Evolutionary conservation across 345 rosid genomes (phyloP).

Genomic region (Sisymbrium irio): DNA sequence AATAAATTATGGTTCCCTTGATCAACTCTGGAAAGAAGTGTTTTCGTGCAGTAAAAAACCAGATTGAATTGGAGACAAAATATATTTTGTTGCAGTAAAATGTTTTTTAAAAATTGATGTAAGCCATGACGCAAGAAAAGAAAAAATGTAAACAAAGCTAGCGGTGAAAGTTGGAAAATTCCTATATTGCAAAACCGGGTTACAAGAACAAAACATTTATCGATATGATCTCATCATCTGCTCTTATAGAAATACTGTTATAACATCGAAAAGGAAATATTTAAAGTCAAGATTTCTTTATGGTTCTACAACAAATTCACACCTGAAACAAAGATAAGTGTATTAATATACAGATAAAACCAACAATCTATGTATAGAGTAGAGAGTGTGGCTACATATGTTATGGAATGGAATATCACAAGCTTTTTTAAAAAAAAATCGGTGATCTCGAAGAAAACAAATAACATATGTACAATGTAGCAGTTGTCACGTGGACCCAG

Average conservation of each 20-base stretch:
- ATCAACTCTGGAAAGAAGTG: no score
- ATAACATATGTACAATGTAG: conserved; percentile 19
- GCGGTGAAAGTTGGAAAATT: no score
- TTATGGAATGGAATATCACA: background rate
- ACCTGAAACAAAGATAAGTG: background rate
- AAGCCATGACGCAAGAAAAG: no score
- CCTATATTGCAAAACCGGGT: no score
- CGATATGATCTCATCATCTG: no score
- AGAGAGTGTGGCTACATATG: background rate
- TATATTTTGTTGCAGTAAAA: no score
- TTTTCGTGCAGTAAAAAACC: no score
- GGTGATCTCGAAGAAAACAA: background rate
- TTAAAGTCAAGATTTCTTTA: background rate
- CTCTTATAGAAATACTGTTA: background rate
- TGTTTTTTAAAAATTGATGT: no score
- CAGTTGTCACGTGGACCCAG: conserved; percentile 10
- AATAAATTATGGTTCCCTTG: no score
- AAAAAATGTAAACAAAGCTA: no score
- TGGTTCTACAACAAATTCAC: background rate
- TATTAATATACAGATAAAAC: background rate
- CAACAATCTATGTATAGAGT: background rate
- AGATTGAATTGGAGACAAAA: no score
- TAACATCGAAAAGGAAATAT: background rate
- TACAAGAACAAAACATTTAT: no score
- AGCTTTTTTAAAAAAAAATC: background rate